These are phyloP conservation scores for Saccharomyces uvarum DNA, from an alignment of 1,139 yeast species.

Conservation along the genomic window DNA sequence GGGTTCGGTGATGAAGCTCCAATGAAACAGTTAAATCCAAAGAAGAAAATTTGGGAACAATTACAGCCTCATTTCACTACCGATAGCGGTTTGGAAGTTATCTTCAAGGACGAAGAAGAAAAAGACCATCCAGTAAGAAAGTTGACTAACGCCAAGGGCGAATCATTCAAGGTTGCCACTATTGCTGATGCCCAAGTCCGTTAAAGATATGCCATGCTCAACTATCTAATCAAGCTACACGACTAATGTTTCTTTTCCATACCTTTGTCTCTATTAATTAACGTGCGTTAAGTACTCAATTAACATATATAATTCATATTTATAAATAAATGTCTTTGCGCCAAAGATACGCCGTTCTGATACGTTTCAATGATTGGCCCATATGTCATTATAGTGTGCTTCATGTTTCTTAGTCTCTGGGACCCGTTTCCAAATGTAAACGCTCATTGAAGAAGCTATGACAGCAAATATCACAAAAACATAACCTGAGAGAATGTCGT, in stretches of 20 bases:
- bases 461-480: slow-evolving; percentile 66
- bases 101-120: slow-evolving; percentile 53
- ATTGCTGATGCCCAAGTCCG: slow-evolving; percentile 67
- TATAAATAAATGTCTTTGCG: background rate
- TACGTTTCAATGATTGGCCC: slow-evolving; percentile 13
- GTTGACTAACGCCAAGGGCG: slow-evolving; percentile 72
- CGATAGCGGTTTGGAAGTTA: slow-evolving; percentile 63
- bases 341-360: background rate
- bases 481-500: slow-evolving; percentile 59
- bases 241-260: no score
- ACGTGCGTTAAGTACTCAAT: background rate
- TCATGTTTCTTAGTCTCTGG: slow-evolving; percentile 74
- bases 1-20: slow-evolving; percentile 75
- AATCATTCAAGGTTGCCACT: slow-evolving; percentile 59
- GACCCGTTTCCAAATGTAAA: slow-evolving; percentile 42
- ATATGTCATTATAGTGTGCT: slow-evolving; percentile 17
- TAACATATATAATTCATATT: background rate
- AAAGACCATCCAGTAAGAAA: slow-evolving; percentile 74
- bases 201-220: slow-evolving; percentile 32
- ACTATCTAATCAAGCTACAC: no score
- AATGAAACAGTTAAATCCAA: slow-evolving; percentile 89
- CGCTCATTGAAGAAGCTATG: slow-evolving; percentile 43
- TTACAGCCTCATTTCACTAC: slow-evolving; percentile 88
- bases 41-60: slow-evolving; percentile 96
- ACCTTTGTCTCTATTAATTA: background rate